A percentile compares a stretch with the other conserved stretches of the same genome.
Evolutionary conservation across 2,329 filamentous ascomycete species (phyloP).

Genomic region (Cryphonectria naterciae): DNA sequence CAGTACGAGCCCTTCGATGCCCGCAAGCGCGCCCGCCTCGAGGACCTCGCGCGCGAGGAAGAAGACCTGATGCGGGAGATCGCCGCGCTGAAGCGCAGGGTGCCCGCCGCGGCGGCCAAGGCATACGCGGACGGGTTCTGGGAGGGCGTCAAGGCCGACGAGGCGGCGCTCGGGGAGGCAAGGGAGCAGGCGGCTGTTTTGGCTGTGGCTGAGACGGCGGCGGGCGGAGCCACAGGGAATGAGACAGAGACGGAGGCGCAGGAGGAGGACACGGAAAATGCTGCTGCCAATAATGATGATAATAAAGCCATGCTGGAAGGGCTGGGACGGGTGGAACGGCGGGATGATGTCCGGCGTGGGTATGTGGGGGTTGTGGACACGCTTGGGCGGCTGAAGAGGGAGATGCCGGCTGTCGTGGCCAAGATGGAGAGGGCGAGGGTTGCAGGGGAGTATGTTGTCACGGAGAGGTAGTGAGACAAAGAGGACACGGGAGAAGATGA

Average conservation of each 20-base stretch:
- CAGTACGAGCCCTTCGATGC: conserved; percentile 64
- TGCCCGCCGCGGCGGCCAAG: conserved; percentile 51
- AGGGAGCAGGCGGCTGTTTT: conserved; percentile 29
- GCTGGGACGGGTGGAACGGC: conserved; percentile 47
- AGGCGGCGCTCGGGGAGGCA: conserved; percentile 45
- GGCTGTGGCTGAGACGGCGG: conserved; percentile 14
- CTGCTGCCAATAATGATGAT: too few species aligned
- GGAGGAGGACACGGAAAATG: conserved; percentile 22
- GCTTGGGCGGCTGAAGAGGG: conserved; percentile 58
- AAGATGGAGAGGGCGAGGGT: conserved; percentile 67
- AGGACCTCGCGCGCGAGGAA: conserved; percentile 64
- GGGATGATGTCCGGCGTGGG: conserved; percentile 49
- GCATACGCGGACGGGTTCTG: conserved; percentile 47
- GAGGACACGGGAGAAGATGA: not conserved
- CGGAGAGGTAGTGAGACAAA: conserved; percentile 40
- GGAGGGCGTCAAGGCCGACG: conserved; percentile 50
- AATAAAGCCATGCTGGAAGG: conserved; percentile 35
- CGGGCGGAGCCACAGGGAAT: conserved; percentile 15
- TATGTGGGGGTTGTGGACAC: conserved; percentile 55
- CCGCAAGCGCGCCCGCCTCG: conserved; percentile 61
- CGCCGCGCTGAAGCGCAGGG: conserved; percentile 59
- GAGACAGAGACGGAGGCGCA: not conserved
- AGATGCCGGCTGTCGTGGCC: conserved; percentile 65
- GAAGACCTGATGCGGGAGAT: conserved; percentile 68
- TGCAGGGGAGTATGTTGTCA: conserved; percentile 61